Base-by-base conservation (phyloP, 352 stramenopile genomes). In the Blastocystis sp. region DNA sequence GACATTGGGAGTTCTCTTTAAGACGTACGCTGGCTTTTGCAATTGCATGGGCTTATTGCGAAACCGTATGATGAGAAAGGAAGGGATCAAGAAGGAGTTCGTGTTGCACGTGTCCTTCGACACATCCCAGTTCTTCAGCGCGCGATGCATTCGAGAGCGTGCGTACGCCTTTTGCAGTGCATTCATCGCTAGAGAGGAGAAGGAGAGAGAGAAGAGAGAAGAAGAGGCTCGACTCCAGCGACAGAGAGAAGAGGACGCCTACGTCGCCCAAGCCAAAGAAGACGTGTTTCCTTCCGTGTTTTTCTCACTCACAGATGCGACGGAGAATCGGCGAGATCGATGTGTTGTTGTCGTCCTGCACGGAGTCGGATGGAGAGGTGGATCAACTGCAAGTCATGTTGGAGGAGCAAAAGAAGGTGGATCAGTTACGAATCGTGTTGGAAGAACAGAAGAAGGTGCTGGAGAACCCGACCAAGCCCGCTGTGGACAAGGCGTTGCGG, bases 171-270 rank as follows among this genome's bases (percentile, higher is more conserved):
- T n/a, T n/a, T n/a, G n/a, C n/a, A n/a, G n/a, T n/a, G n/a, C n/a
- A n/a, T n/a, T n/a, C n/a, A n/a, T n/a, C n/a, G n/a, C n/a, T n/a
- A 60, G 69, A 62, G 69, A 61, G 9, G 21, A 80, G 41, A 24
- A 80, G 78, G 1, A 77, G 55, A 4, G 80, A 50, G 50, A 81
- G 45, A 69, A 31, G 33, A 81, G 80, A 13, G 41, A 88, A 26
- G 29, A 61, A 33, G 65, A 65, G 26, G 65, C 37, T 21, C 19
- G 29, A n/a, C 35, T 1, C 10, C 10, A 39, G 39, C 19, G 33
- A 59, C n/a, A 88, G 45, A 37, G 9, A 24, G 10, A 80, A 37
- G 16, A 80, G 16, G 16, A 80, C 26, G 26, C 6, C n/a, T n/a
- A n/a, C n/a, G n/a, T n/a, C n/a, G n/a, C n/a, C n/a, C n/a, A n/a